Conservation (phyloP, 306 rosid species). For the Bauhinia variegata region DNA sequence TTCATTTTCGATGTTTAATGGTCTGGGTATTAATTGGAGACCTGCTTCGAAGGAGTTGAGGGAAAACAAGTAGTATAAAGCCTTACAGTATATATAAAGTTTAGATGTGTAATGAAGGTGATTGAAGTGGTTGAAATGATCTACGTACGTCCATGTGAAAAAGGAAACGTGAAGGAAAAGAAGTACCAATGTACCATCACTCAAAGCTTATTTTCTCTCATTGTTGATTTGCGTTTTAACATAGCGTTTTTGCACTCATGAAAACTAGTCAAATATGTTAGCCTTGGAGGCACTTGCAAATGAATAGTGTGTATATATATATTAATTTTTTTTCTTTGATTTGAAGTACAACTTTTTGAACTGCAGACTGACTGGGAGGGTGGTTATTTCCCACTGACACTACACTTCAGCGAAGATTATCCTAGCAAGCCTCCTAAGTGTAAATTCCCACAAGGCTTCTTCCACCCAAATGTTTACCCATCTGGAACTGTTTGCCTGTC, state of each 20-base stretch:
- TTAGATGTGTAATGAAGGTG: not conserved
- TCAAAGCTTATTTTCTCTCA: not conserved
- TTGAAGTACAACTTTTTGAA: conserved; percentile 5
- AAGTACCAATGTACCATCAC: not conserved
- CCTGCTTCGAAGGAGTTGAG: not conserved
- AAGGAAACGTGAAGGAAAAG: not conserved
- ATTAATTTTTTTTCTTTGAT: not conserved
- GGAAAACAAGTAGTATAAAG: not conserved
- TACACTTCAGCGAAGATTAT: conserved; percentile 98
- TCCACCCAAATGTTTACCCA: conserved; percentile 98
- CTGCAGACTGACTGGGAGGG: conserved; percentile 99
- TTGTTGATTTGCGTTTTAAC: conserved; percentile 6
- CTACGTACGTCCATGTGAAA: not conserved
- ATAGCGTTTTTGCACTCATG: not conserved
- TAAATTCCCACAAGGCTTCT: conserved; percentile 88
- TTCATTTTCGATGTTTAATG: not conserved
- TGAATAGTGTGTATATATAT: conserved; percentile 1
- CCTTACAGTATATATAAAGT: not conserved
- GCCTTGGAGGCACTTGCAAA: not conserved
- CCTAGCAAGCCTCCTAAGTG: conserved; percentile 99
- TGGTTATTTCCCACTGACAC: conserved; percentile 83
- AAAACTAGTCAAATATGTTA: conserved; percentile 2
- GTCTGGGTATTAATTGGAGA: no score
- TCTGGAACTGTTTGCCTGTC: conserved; percentile 98
- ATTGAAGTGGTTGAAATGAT: not conserved